These are phyloP conservation scores for Elsinoe arachidis DNA, from an alignment of 2,329 filamentous ascomycete genomes.

Conservation along the genomic window DNA sequence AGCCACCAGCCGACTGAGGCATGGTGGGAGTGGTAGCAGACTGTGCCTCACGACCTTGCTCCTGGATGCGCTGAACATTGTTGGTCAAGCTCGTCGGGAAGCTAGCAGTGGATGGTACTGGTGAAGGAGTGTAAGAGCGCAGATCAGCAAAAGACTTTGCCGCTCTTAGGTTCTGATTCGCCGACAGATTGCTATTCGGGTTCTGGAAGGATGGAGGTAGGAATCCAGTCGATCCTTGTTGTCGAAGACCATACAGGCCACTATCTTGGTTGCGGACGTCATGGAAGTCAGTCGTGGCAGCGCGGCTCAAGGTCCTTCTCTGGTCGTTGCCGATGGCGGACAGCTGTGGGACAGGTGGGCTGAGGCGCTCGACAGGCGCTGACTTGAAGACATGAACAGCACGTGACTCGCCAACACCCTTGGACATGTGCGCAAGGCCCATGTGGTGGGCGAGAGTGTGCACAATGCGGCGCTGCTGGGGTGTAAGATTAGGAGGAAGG, in stretches of 20 bases:
- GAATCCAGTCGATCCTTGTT: constrained; percentile 66
- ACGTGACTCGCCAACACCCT: constrained; percentile 76
- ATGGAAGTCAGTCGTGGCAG: constrained; percentile 95
- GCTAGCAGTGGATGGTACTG: constrained; percentile 79
- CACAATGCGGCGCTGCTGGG: constrained; percentile 77
- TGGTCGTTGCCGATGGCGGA: constrained; percentile 65
- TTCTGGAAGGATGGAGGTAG: constrained; percentile 66
- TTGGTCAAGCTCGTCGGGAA: constrained; percentile 62
- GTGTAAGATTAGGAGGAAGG: constrained; percentile 62
- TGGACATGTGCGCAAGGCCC: constrained; percentile 82
- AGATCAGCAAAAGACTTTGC: constrained; percentile 96
- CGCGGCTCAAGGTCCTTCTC: constrained; percentile 77
- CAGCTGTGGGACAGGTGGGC: constrained; percentile 54
- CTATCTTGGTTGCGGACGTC: constrained; percentile 67
- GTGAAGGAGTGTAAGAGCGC: constrained; percentile 89
- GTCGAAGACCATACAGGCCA: constrained; percentile 59
- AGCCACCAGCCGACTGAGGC: constrained; percentile 43
- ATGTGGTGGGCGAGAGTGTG: constrained; percentile 94
- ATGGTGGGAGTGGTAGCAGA: constrained; percentile 58
- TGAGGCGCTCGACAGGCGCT: constrained; percentile 48
- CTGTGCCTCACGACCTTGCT: constrained; percentile 48
- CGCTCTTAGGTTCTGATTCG: constrained; percentile 72
- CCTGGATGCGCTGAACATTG: constrained; percentile 54
- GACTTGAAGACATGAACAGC: constrained; percentile 84
- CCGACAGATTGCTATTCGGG: constrained; percentile 54